Base-by-base conservation (phyloP, 1,284 basidiomycete genomes). In the Anthracocystis setariae region DNA sequence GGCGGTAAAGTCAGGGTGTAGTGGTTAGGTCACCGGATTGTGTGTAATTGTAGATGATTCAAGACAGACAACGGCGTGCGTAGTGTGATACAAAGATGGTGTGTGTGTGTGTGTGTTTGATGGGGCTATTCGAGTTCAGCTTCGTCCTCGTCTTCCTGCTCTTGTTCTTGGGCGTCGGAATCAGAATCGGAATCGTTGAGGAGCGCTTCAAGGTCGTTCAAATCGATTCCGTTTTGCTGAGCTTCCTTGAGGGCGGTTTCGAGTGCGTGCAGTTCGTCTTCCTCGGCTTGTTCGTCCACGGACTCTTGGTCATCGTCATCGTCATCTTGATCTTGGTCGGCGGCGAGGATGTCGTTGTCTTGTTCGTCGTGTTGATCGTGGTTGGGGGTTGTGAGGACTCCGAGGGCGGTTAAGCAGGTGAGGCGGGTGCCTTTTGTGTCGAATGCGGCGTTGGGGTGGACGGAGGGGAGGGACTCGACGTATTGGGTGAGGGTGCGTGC, bases 391-490 rank as follows among this genome's bases (percentile, higher is more conserved):
- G 55, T 46, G 9, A 43, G 39, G 0, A 71, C 69, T n/a, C 77
- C 77, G 3, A 77, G 78, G 13, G 75, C 66, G 23, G 75, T 76
- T 39, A 82, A 56, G 40, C 78, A 79, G 1, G 80, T 82, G 25
- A 82, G 61, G 2, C 81, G 73, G 21, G 80, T 74, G 8, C 77
- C 74, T 21, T 76, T 74, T 24, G 81, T 82, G 46, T 79, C 71
- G 47, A 74, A 78, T 25, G 42, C 17, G 9, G 69, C 79, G 24
- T 71, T 47, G 32, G 75, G 46, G 25, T 73, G 46, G 8, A 77
- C 47, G 13, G 64, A 61, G 7, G 46, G 45, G 35, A 70, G 38
- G 3, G 45, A 18, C 15, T 42, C 49, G 2, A 60, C 45, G 27
- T 52, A 57, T 23, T 58, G 47, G 18, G 47, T 21, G 8, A 59